Evolutionary conservation across 1,284 basidiomycete species (phyloP), one percentile per base, ranked within the genome.

Genomic region (Microbotryum violaceum): DNA sequence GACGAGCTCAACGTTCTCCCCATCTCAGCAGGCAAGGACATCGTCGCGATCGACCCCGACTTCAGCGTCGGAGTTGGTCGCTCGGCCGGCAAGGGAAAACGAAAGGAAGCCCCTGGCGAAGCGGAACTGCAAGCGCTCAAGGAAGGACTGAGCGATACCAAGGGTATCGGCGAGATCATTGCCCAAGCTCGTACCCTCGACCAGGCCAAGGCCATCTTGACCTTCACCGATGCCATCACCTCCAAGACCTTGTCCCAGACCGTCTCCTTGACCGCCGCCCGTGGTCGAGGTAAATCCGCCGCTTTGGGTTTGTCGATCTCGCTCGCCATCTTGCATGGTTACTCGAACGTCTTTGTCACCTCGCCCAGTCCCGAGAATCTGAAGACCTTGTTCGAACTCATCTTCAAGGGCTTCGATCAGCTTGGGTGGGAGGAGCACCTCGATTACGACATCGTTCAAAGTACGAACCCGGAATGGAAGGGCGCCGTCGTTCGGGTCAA

Each of bases 1-100:
- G 96, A 99, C 73, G 96, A 98, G 76, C 83, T 99, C 58, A 98
- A 98, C 73, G 93, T 98, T 6, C 83, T 99, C 3, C 96, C 96
- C 1, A 86, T 99, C 23, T 96, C 91, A n/a, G 86, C 86, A 54
- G 94, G 88, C 46, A 97, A 97, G 76, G 91, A 97, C 74, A 96
- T 97, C 70, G 79, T 79, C 4, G 83, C 88, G 0, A 74, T 86
- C 29, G 82, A 86, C 58, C 85, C 88, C 37, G 66, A 69, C 48
- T 49, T 64, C 20, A 64, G 64, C 20, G 65, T 66, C 45, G 68
- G 68, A 18, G 70, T 72, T n/a, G 72, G 72, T 27, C 63, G 66
- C 2, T 63, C 63, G 4, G 75, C 78, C 46, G 74, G 80, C 51
- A 82, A 82, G 74, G 80, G 80, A 57, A 83, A 84, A 67, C 72